Evolutionary conservation across 352 stramenopile species (phyloP).

Genomic region (Pythium scleroteichum): DNA sequence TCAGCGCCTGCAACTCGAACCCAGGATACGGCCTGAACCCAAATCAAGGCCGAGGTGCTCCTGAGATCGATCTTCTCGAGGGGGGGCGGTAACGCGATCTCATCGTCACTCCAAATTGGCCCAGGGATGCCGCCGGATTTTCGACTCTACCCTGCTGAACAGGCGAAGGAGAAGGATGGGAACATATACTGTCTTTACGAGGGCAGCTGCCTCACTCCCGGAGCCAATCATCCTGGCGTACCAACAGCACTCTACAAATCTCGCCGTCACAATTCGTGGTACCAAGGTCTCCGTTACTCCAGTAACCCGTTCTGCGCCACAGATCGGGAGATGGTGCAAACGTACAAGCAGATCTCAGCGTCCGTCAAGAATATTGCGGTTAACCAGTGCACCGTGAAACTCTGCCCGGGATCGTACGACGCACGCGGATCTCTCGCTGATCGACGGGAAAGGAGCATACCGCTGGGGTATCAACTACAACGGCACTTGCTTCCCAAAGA

Average conservation of each 20-base stretch:
- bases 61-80: constrained; percentile 95
- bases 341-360: constrained; percentile 27
- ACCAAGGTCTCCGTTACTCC: constrained; percentile 52
- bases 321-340: constrained; percentile 28
- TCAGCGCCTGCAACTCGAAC: constrained; percentile 83
- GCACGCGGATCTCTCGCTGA: constrained; percentile 32
- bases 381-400: constrained; percentile 31
- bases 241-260: not conserved
- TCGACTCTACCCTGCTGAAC: constrained; percentile 32
- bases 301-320: constrained; percentile 42
- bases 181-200: not conserved
- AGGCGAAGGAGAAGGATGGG: constrained; percentile 32
- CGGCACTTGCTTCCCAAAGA: constrained; percentile 54
- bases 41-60: constrained; percentile 55
- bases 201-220: not conserved
- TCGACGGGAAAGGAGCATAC: constrained; percentile 24
- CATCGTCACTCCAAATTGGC: constrained; percentile 87
- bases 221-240: constrained; percentile 3
- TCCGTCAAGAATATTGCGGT: constrained; percentile 15
- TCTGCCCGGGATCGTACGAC: constrained; percentile 47
- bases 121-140: constrained; percentile 64
- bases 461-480: constrained; percentile 70
- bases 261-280: constrained; percentile 5
- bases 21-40: constrained; percentile 86
- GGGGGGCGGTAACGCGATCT: constrained; percentile 51